phyloP scores from a whole-genome alignment of 2,329 filamentous ascomycete genomes.

The Pseudogymnoascus sp. region DNA sequence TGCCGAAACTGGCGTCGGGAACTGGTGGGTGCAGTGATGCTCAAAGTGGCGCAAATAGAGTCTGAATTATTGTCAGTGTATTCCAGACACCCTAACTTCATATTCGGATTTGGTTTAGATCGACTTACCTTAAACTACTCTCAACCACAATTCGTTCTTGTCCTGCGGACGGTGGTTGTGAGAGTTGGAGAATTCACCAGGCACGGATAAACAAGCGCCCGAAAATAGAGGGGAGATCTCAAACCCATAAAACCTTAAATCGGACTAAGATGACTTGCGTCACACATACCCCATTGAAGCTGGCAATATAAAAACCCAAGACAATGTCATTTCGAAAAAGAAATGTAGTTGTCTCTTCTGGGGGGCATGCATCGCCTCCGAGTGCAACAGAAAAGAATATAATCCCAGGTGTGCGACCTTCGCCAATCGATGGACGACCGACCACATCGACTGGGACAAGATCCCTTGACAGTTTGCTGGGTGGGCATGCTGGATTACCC shows the following conservation, averaged over 20 bases:
- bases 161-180: not conserved
- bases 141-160: not conserved
- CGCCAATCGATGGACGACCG: slow-evolving; percentile 74
- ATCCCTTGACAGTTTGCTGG: slow-evolving; percentile 75
- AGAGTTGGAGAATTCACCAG: slow-evolving; percentile 9
- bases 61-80: not conserved
- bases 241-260: slow-evolving; percentile 8
- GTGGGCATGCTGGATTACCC: slow-evolving; percentile 76
- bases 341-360: slow-evolving; percentile 45
- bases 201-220: slow-evolving; percentile 5
- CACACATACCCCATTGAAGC: slow-evolving; percentile 2
- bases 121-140: not conserved
- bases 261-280: slow-evolving; percentile 3
- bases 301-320: not conserved
- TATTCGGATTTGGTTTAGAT: not conserved
- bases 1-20: slow-evolving; percentile 1
- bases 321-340: slow-evolving; percentile 63
- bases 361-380: slow-evolving; percentile 19
- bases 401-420: slow-evolving; percentile 61
- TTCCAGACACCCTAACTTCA: not conserved
- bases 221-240: slow-evolving; percentile 2
- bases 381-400: slow-evolving; percentile 23
- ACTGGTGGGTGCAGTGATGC: not conserved
- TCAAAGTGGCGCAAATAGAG: not conserved
- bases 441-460: slow-evolving; percentile 87